Evolutionary conservation across 768 basidiomycete species (phyloP).

Genomic region (Podaxis pistillaris): DNA sequence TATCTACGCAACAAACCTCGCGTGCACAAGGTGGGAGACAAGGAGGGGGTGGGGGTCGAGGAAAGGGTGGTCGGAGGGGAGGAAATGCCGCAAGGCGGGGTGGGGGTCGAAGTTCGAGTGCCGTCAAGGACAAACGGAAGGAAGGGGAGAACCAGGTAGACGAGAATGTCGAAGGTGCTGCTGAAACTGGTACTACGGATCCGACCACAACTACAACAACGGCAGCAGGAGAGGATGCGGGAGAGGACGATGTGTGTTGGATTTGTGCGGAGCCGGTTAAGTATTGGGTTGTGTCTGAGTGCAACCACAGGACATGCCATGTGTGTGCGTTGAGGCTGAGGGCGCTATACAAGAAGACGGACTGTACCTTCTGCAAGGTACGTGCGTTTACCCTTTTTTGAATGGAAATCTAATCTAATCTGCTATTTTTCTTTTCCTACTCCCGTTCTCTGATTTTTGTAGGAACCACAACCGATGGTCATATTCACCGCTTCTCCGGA

Average conservation of each 20-base stretch:
- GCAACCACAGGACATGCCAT: slow-evolving; percentile 95
- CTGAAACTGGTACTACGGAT: background rate
- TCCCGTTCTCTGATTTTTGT: background rate
- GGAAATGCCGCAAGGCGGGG: background rate
- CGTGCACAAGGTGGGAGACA: background rate
- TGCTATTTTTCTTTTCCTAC: background rate
- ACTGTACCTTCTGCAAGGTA: slow-evolving; percentile 99
- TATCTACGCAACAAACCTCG: background rate
- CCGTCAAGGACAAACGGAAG: slow-evolving; percentile 2
- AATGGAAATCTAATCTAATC: background rate
- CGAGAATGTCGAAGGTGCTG: background rate
- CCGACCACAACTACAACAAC: slow-evolving; percentile 9
- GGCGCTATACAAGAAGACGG: slow-evolving; percentile 89
- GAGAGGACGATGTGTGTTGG: slow-evolving; percentile 65
- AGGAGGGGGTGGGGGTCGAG: background rate
- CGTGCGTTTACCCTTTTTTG: background rate
- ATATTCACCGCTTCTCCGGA: slow-evolving; percentile 73
- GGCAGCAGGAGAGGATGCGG: slow-evolving; percentile 11
- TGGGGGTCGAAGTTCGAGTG: background rate
- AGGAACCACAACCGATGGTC: slow-evolving; percentile 75
- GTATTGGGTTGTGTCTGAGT: slow-evolving; percentile 84
- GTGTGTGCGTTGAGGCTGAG: slow-evolving; percentile 86
- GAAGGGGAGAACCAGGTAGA: background rate
- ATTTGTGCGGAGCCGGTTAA: slow-evolving; percentile 95
- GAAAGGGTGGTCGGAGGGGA: background rate